Percentiles rank a stretch among this genome's conserved stretches.
These are phyloP conservation scores for Achlya hypogyna DNA, from an alignment of 352 stramenopile genomes.

Conservation along the genomic window DNA sequence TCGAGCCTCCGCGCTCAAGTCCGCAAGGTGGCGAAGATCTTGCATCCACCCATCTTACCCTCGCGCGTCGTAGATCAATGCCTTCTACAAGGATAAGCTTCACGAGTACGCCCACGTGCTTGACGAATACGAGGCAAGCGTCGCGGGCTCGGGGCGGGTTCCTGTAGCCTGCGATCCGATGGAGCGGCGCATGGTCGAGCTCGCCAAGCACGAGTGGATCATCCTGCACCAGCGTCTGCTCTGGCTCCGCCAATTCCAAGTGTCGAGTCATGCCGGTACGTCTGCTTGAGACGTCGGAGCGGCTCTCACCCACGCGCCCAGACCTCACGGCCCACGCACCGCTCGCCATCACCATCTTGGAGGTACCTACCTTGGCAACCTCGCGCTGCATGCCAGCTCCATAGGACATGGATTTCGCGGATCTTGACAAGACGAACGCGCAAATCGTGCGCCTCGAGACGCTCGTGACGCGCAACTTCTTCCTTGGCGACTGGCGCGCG, in stretches of 20 bases:
- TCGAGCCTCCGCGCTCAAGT: not conserved
- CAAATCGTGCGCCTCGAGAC: not conserved
- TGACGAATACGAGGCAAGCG: not conserved
- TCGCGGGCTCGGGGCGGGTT: not conserved
- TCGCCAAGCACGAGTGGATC: constrained; percentile 13
- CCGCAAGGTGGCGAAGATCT: not conserved
- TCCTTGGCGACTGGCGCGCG: constrained; percentile 2
- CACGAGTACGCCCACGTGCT: constrained; percentile 1
- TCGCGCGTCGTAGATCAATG: not conserved
- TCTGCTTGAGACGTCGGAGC: not conserved
- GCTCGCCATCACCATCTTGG: not conserved
- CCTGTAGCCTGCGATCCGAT: not conserved
- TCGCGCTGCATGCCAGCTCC: not conserved
- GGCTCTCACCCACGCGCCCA: not conserved
- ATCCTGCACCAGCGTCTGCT: constrained; percentile 12
- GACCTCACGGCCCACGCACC: not conserved
- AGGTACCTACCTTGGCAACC: not conserved
- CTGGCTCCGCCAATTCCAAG: constrained; percentile 4
- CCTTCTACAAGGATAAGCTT: constrained; percentile 10
- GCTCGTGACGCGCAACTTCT: not conserved
- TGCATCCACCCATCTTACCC: not conserved
- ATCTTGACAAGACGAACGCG: not conserved
- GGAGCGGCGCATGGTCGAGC: not conserved
- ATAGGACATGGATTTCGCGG: not conserved
- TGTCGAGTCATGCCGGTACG: not conserved